Evolutionary conservation across 2,329 filamentous ascomycete genomes (phyloP).

Genomic region (Hymenoscyphus infarciens): DNA sequence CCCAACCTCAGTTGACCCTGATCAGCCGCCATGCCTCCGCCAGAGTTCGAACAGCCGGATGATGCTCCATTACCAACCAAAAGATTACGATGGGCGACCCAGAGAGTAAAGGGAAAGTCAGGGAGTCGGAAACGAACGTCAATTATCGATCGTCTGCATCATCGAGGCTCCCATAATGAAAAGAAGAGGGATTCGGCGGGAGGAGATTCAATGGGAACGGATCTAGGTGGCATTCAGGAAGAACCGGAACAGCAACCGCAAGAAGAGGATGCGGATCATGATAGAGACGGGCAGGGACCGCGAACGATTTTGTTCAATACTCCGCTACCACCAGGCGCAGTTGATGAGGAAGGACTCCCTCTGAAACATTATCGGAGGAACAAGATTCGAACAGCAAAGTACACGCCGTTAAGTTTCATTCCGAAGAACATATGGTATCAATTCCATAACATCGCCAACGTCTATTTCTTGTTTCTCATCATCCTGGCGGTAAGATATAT

Average conservation of each 20-base stretch:
- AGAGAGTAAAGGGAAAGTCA: conserved; percentile 72
- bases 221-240: conserved; percentile 33
- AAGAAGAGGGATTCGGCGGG: conserved; percentile 59
- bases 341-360: conserved; percentile 79
- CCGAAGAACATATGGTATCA: conserved; percentile 98
- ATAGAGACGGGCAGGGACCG: conserved; percentile 38
- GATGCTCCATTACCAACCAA: conserved; percentile 60
- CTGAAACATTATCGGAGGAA: conserved; percentile 72
- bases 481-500: conserved; percentile 76
- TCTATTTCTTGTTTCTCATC: conserved; percentile 96
- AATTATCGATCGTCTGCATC: conserved; percentile 73
- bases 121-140: conserved; percentile 77
- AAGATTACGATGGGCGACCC: conserved; percentile 93
- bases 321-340: conserved; percentile 68
- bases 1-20: conserved; percentile 21
- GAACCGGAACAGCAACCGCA: conserved; percentile 22
- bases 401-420: conserved; percentile 90
- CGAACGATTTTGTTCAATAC: conserved; percentile 81
- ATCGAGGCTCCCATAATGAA: conserved; percentile 55
- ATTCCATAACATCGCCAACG: conserved; percentile 97
- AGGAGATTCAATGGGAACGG: conserved; percentile 36
- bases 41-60: conserved; percentile 31
- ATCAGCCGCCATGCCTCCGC: conserved; percentile 20
- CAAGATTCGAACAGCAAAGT: conserved; percentile 97
- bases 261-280: conserved; percentile 36